Conservation (phyloP, 306 rosid species). For the Prunus fruticosa region DNA sequence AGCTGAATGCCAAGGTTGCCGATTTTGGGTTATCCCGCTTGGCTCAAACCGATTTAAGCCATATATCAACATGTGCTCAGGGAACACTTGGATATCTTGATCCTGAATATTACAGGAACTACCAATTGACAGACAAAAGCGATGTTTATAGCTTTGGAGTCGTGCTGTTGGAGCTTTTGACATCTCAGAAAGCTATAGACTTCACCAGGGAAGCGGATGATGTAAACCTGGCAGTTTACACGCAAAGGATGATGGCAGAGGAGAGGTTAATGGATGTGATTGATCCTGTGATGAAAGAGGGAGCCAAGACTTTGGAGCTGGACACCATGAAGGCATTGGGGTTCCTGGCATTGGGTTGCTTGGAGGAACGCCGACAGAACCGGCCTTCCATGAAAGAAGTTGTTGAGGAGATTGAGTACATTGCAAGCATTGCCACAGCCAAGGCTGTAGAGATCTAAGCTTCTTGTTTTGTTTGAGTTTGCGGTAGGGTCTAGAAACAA, state of each 20-base stretch:
- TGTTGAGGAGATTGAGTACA: conserved; percentile 64
- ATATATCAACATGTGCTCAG: conserved; percentile 78
- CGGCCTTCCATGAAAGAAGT: conserved; percentile 88
- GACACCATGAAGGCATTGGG: conserved; percentile 80
- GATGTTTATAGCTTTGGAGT: conserved; percentile 78
- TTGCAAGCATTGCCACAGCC: conserved; percentile 56
- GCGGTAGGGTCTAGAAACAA: too few species aligned
- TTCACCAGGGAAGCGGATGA: conserved; percentile 60
- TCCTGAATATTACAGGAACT: conserved; percentile 70
- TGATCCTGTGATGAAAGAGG: conserved; percentile 54
- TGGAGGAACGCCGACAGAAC: conserved; percentile 78
- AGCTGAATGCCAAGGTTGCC: conserved; percentile 58
- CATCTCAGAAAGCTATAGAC: conserved; percentile 72
- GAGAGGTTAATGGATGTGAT: conserved; percentile 58
- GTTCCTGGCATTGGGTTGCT: conserved; percentile 68
- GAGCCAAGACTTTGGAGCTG: conserved; percentile 47
- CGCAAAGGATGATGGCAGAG: conserved; percentile 52
- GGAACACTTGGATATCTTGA: conserved; percentile 77
- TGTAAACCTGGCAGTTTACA: conserved; percentile 76
- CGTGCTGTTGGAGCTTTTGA: conserved; percentile 61
- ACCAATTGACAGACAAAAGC: conserved; percentile 68
- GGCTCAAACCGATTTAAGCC: conserved; percentile 79
- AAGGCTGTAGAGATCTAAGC: conserved; percentile 30
- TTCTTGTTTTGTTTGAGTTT: background rate
- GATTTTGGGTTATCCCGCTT: conserved; percentile 73